A percentile compares a stretch with the other conserved stretches of the same genome.
These are phyloP conservation scores for Fusarium odoratissimum DNA, from an alignment of 2,329 filamentous ascomycete genomes.

Conservation along the genomic window DNA sequence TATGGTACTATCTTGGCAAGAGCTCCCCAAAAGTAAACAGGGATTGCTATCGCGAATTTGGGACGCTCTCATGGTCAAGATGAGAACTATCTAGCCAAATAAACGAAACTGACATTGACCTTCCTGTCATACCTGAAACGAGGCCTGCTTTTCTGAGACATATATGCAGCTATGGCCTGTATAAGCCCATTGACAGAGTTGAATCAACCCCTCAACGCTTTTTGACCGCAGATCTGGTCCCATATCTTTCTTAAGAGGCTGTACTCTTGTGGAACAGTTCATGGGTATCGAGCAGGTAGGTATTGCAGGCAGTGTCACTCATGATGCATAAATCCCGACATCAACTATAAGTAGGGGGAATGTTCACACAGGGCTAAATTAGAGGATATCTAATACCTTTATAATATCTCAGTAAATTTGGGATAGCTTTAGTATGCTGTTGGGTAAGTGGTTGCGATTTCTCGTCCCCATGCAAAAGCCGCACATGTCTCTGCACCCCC, in stretches of 20 bases:
- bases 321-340: fast-evolving
- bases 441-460: background rate
- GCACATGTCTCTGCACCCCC: background rate
- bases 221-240: background rate
- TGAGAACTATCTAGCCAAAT: background rate
- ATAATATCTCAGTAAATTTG: no score
- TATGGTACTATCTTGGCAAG: constrained; percentile 2
- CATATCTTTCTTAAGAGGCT: fast-evolving
- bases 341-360: fast-evolving
- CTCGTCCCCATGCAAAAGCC: fast-evolving
- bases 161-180: background rate
- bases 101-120: background rate
- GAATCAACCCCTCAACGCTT: background rate
- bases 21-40: background rate
- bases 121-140: background rate
- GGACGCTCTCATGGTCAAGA: fast-evolving
- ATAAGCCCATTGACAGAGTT: background rate
- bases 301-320: constrained; percentile 52
- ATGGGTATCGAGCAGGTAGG: constrained; percentile 79
- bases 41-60: fast-evolving
- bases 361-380: fast-evolving
- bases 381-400: no score
- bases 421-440: background rate
- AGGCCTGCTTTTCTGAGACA: background rate
- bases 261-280: constrained; percentile 78